Evolutionary conservation across 257 asterid species (phyloP).

Genomic region (Nicotiana paniculata): DNA sequence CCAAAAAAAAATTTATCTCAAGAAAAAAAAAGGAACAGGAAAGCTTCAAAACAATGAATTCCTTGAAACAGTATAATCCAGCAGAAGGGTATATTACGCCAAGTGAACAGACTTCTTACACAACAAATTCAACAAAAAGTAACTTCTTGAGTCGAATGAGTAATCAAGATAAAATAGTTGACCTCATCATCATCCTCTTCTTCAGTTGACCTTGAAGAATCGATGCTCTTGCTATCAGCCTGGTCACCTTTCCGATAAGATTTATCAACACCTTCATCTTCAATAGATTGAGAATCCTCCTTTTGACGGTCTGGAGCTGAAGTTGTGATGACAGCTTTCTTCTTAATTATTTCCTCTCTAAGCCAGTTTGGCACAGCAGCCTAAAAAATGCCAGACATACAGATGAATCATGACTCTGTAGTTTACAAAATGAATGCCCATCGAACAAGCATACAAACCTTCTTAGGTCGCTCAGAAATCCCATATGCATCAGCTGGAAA

Average conservation of each 20-base stretch:
- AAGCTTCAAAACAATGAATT: neutral
- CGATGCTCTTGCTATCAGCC: conserved; percentile 60
- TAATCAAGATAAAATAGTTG: neutral
- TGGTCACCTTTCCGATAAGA: conserved; percentile 54
- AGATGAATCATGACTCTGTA: neutral
- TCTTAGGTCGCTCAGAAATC: conserved; percentile 75
- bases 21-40: neutral
- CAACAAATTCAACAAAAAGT: neutral
- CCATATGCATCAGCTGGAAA: conserved; percentile 72
- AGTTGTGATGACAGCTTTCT: conserved; percentile 68
- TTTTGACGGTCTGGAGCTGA: conserved; percentile 35
- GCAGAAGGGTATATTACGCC: neutral
- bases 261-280: conserved; percentile 55
- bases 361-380: conserved; percentile 98
- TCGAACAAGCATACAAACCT: conserved; percentile 35
- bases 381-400: conserved; percentile 34
- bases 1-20: neutral
- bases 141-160: neutral
- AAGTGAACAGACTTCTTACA: neutral
- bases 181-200: conserved; percentile 88
- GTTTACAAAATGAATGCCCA: neutral
- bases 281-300: conserved; percentile 52
- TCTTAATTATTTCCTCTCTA: conserved; percentile 92
- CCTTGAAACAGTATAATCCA: neutral
- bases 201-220: conserved; percentile 67